These are phyloP conservation scores for Triticum monococcum DNA, from an alignment of 176 grass and related monocot genomes.

Conservation along the genomic window DNA sequence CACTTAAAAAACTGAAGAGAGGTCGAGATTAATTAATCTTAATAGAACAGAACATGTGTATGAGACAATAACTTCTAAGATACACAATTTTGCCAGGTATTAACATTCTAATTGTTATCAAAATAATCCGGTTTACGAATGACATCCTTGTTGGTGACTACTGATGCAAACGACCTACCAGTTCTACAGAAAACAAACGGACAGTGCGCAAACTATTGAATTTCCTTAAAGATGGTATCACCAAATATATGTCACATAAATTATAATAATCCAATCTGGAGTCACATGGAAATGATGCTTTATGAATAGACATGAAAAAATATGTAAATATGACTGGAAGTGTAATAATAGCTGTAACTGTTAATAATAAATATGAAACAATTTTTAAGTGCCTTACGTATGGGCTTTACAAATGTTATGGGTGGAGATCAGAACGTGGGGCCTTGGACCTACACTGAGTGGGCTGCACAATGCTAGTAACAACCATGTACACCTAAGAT, in stretches of 20 bases:
- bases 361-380: neutral
- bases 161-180: neutral
- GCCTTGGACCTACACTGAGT: neutral
- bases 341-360: neutral
- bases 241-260: neutral
- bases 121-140: neutral
- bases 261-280: conserved; percentile 2
- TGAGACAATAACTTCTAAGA: neutral
- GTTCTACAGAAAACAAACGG: neutral
- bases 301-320: neutral
- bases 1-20: neutral
- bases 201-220: neutral
- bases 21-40: neutral
- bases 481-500: neutral
- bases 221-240: neutral
- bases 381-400: neutral
- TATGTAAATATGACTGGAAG: neutral
- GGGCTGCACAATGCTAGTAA: neutral
- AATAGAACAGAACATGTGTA: neutral
- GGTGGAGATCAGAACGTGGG: neutral
- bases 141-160: neutral
- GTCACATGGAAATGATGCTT: neutral
- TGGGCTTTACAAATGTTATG: neutral
- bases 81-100: neutral
- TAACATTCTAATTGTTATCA: neutral